These are phyloP conservation scores for Rubus parviflorus DNA, from an alignment of 306 rosid genomes.

Conservation along the genomic window DNA sequence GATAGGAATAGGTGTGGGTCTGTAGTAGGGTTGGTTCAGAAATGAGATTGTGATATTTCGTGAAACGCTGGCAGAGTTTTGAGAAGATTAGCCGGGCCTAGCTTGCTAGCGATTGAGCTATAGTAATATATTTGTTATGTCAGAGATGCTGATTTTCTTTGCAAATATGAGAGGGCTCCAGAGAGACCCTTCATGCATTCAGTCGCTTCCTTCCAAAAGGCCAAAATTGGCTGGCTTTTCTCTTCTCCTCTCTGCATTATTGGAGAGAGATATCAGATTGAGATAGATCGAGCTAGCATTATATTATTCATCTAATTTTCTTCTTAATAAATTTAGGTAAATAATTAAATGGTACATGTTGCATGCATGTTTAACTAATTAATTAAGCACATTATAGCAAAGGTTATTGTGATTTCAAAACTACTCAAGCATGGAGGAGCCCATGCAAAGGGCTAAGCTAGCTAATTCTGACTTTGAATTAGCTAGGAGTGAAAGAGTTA, in stretches of 20 bases:
- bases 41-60: slow-evolving; percentile 34
- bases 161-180: slow-evolving; percentile 33
- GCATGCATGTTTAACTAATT: not conserved
- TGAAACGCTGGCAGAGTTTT: slow-evolving; percentile 45
- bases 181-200: slow-evolving; percentile 34
- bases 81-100: slow-evolving; percentile 47
- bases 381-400: not conserved
- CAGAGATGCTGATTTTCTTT: slow-evolving; percentile 48
- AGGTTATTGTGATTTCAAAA: not conserved
- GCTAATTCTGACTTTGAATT: not conserved
- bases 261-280: slow-evolving; percentile 31
- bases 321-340: not conserved
- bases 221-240: slow-evolving; percentile 43
- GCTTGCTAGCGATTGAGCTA: not conserved
- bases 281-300: not conserved
- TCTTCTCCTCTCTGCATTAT: slow-evolving; percentile 37
- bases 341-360: not conserved
- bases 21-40: slow-evolving; percentile 31
- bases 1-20: slow-evolving; percentile 2
- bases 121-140: not conserved
- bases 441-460: not conserved
- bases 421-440: not conserved
- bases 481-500: not conserved
- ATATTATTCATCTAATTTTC: slow-evolving; percentile 19
- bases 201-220: slow-evolving; percentile 51